Percentiles rank a stretch among this genome's conserved stretches.
Conservation (phyloP, 805 yeast genomes). For the Danielia reshetovae region DNA sequence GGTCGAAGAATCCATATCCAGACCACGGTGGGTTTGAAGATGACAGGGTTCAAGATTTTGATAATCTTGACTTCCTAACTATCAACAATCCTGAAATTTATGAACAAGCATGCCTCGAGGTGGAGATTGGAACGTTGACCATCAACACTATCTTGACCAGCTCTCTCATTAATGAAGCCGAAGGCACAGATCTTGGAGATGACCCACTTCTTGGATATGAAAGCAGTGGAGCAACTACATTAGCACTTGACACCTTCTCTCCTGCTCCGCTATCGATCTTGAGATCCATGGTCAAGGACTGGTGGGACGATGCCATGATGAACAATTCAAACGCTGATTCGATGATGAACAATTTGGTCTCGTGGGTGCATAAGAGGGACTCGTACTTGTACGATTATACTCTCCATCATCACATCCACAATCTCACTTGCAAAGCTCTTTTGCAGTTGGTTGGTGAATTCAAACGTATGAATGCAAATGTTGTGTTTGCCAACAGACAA, state of each 20-base stretch:
- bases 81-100: conserved; percentile 78
- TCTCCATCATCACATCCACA: conserved; percentile 83
- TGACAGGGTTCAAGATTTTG: conserved; percentile 55
- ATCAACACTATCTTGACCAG: conserved; percentile 86
- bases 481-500: conserved; percentile 77
- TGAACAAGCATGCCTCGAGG: conserved; percentile 71
- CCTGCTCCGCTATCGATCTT: conserved; percentile 67
- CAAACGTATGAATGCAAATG: conserved; percentile 69
- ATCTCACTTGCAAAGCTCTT: conserved; percentile 76
- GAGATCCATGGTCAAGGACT: conserved; percentile 69
- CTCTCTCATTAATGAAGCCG: conserved; percentile 79
- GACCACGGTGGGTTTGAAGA: conserved; percentile 81
- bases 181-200: conserved; percentile 74
- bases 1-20: conserved; percentile 79
- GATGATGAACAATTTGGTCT: conserved; percentile 72
- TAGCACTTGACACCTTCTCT: conserved; percentile 82
- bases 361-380: conserved; percentile 79
- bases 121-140: conserved; percentile 73
- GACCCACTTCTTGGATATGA: conserved; percentile 29
- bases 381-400: conserved; percentile 74
- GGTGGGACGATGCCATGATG: conserved; percentile 90
- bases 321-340: conserved; percentile 73
- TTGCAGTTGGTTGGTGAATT: conserved; percentile 80
- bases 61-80: conserved; percentile 59
- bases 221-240: conserved; percentile 42